Base-by-base conservation (phyloP, 2,329 filamentous ascomycete species). In the Sclerotinia nivalis region DNA sequence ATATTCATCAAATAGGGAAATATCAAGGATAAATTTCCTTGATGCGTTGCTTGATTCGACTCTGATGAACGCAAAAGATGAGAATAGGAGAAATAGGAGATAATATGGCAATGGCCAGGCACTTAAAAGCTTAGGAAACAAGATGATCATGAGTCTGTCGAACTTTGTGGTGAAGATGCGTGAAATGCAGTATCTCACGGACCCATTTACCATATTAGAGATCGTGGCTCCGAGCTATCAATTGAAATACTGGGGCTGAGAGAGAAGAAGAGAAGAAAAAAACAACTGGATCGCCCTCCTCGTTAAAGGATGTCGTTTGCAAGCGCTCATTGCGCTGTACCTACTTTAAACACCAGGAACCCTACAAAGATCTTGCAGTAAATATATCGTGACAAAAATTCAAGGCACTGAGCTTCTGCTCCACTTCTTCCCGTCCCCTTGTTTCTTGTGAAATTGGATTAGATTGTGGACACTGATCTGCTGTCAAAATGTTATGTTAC, bases 141-240 rank as follows among this genome's bases (percentile, higher is more conserved):
- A n/a, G 37, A 64, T 64, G 47, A 69, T 64, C 66, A 69, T 64
- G 58, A 64, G 66, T 55, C 58, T 28, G 4, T 45, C 54, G n/a
- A 64, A 34, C 37, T 52, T 40, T 50, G 22, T 59, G 28, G 45
- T 22, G 28, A 64, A 55, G 66, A 64, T 45, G 60, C n/a, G 31
- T 18, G 5, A 37, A 31, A 64, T 50, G 56, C n/a, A 68, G 66
- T 22, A 64, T 64, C 37, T 54, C 66, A 54, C 66, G 66, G 66
- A 34, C 47, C 47, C 37, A 55, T 10, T 37, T 69, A n/a, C 66
- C 58, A 64, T 55, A 64, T 69, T 55, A 12, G 66, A 69, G 22
- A 64, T 55, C 12, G 66, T 52, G 25, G 47, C 58, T 62, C 31
- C 34, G 31, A 64, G 1, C 10, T 12, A 40, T 31, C 13, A 40